phyloP scores from a whole-genome alignment of 768 basidiomycete genomes.

The Austroboletus eburneus region DNA sequence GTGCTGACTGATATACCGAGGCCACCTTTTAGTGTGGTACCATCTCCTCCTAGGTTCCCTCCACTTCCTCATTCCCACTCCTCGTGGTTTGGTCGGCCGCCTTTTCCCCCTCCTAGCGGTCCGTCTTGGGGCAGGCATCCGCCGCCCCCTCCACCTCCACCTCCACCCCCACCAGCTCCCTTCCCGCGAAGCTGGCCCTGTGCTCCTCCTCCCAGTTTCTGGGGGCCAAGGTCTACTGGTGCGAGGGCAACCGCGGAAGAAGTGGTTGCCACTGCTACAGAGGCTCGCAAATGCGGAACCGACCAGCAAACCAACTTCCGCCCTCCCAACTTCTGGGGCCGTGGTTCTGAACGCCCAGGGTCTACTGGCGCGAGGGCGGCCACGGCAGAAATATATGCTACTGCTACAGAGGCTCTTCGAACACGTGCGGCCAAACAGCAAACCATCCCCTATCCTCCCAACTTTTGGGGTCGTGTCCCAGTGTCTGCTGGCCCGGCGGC shows the following conservation, averaged over 20 bases:
- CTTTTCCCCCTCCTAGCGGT: constrained; percentile 3
- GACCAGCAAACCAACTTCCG: constrained; percentile 1
- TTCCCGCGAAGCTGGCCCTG: constrained; percentile 22
- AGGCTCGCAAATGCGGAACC: constrained; percentile 8
- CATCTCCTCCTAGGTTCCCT: constrained; percentile 14
- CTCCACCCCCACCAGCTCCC: constrained; percentile 5
- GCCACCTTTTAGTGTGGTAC: constrained; percentile 7
- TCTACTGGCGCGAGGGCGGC: too few relatives aligned
- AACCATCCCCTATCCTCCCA: too few relatives aligned
- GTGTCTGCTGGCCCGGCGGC: not conserved
- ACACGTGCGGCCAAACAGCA: constrained; percentile 6
- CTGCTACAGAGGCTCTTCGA: constrained; percentile 18
- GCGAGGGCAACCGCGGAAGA: constrained; percentile 15
- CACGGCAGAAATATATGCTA: constrained; percentile 14
- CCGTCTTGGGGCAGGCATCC: constrained; percentile 18
- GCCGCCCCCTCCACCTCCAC: constrained; percentile 21
- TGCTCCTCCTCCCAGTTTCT: constrained; percentile 15
- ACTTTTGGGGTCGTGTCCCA: too few relatives aligned
- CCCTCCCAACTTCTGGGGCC: not conserved
- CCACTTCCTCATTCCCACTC: constrained; percentile 16
- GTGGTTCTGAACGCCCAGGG: too few relatives aligned
- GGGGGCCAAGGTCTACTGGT: too few relatives aligned
- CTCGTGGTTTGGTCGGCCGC: constrained; percentile 23
- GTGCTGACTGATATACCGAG: constrained; percentile 7
- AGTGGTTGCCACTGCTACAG: constrained; percentile 17